Evolutionary conservation across 164 flowering plant species (phyloP), one percentile per base, ranked within the genome.

Genomic region (Stephania cephalantha): DNA sequence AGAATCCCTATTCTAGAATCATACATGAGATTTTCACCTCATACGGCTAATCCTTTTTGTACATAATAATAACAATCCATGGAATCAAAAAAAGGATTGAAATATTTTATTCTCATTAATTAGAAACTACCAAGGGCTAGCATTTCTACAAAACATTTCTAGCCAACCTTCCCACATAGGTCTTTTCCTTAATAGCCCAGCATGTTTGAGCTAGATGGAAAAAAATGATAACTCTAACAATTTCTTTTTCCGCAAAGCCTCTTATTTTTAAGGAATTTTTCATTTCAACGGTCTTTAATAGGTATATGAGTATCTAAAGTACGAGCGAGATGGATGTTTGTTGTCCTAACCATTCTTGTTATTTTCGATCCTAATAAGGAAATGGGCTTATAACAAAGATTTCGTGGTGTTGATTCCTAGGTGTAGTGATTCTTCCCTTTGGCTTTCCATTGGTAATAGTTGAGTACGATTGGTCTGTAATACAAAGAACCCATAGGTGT

Each of bases 401-500:
- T 48, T 48, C 11, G 52, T 48, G 5, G 52, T 46, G 11, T 48
- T 48, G 5, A 48, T 48, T 48, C 52, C 52, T 46, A 7, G 5
- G 52, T 48, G 52, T 48, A 48, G 52, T 4, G 5, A 8, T 53
- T 53, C 58, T 55, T 55, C 63, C 63, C 63, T 55, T 55, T 17
- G 13, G 63, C 17, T 55, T 1, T 55, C 63, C 17, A 17, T 55
- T 55, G 63, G 63, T 2, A 55, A 18, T 55, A 55, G 63, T 66
- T 15, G 63, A 74, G 10, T 48, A 66, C 44, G 48, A 65, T 50
- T 74, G 46, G 68, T 35, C 30, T 18, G 44, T 67, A 66, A 68
- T 67, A 74, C 44, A 65, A 7, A 74, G 15, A 74, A 65, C 29
- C 55, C 50, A 30, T 48, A 74, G 71, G 76, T 74, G 71, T 50